Base-by-base conservation (phyloP, 768 basidiomycete genomes). In the Agrocybe pediades region DNA sequence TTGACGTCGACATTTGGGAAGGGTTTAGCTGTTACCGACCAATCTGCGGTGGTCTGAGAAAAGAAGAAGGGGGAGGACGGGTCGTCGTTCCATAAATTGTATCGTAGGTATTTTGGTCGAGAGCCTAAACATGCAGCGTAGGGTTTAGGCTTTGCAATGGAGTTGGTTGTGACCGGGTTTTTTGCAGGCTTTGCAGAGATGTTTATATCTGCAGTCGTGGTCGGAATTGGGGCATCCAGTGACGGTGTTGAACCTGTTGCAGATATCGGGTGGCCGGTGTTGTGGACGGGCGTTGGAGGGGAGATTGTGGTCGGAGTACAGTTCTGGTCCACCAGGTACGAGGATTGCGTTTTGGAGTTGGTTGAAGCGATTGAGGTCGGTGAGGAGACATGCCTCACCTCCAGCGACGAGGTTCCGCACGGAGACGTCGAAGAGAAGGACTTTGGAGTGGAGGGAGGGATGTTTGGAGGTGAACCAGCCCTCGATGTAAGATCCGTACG, bases 341-440 rank as follows among this genome's bases (percentile, higher is more conserved):
- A 58, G 11, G 21, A 61, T 57, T n/a, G 65, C 55, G 8, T 57
- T 20, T 9, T 54, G 45, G 25, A 58, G 46, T 2, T 13, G 0
- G 0, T 8, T 7, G 59, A 58, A 60, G 1, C 19, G 8, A 11
- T 43, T 4, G 24, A 5, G 11, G 44, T 74, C 63, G 15, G 60
- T 62, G 60, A 74, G 65, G 0, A 60, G 24, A 1, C 60, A 21
- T 2, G 46, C n/a, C 17, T 54, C 55, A 23, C 60, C 53, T 3
- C 59, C 53, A 17, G 52, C 59, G 20, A 70, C 66, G 2, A 45
- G 17, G 2, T 62, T 58, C 2, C 71, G 45, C 20, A 73, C 53
- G 0, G 67, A 69, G 13, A 57, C 54, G 53, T 78, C 74, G 46
- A 59, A 71, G 3, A 57, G 23, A 49, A 76, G 60, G 58, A 76